These are phyloP conservation scores for Rickenella mellea DNA, from an alignment of 768 basidiomycete species.

Conservation along the genomic window DNA sequence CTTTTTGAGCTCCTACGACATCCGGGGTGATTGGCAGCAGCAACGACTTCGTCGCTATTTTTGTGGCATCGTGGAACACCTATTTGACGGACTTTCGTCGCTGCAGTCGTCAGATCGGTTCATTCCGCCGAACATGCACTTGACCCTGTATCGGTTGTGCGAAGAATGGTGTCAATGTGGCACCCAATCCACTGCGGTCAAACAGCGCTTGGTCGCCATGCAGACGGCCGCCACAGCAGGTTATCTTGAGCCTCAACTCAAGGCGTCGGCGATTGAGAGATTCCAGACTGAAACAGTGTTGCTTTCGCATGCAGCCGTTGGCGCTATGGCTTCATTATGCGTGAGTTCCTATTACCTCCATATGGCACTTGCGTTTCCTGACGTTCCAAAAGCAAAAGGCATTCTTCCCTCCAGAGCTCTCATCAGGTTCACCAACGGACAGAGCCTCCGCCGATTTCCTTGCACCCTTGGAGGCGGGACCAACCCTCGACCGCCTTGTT, in stretches of 20 bases:
- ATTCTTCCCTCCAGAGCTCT: conserved; percentile 54
- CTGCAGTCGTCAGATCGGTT: conserved; percentile 72
- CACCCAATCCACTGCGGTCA: conserved; percentile 60
- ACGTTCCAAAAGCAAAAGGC: conserved; percentile 56
- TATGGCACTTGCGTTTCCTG: conserved; percentile 1
- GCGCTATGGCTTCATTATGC: conserved; percentile 79
- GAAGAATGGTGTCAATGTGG: conserved; percentile 93
- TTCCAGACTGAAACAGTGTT: conserved; percentile 62
- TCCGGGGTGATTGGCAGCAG: conserved; percentile 65
- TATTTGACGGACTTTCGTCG: conserved; percentile 67
- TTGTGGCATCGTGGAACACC: conserved; percentile 78
- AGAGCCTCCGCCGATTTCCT: conserved; percentile 37
- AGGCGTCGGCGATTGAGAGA: conserved; percentile 36
- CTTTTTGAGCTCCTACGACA: conserved; percentile 63
- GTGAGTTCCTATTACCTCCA: conserved; percentile 39
- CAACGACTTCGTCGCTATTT: conserved; percentile 84
- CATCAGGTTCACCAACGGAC: conserved; percentile 58
- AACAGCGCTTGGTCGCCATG: conserved; percentile 62
- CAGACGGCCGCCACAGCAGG: conserved; percentile 52
- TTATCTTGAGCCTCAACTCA: conserved; percentile 43
- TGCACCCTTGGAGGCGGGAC: conserved; percentile 42
- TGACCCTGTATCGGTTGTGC: conserved; percentile 74
- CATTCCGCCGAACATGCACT: conserved; percentile 63
- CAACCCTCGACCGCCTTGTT: conserved; percentile 55
- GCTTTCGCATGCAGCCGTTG: conserved; percentile 75